Conservation (phyloP, 805 yeast species). For the Ascoidea rubescens region DNA sequence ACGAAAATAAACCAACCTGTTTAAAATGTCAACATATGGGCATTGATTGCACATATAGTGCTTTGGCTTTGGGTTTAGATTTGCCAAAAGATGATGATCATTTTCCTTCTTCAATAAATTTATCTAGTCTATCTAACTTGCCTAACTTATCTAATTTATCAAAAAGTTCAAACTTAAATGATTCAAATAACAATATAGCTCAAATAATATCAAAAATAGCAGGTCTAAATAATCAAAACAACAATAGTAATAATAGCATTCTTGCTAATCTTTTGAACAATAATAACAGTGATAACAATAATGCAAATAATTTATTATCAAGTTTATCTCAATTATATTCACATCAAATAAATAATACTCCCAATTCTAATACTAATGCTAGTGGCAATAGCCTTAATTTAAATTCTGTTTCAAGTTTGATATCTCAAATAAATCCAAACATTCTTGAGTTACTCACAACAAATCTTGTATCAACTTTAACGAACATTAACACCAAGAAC, state of each 20-base stretch:
- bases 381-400: no score
- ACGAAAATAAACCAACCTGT: slow-evolving; percentile 72
- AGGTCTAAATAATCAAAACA: not conserved
- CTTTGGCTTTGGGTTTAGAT: slow-evolving; percentile 3
- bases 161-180: no score
- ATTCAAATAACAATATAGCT: not conserved
- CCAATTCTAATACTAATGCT: not conserved
- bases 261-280: not conserved
- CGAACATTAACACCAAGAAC: no score
- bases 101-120: not conserved
- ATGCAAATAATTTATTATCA: not conserved
- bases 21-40: slow-evolving; percentile 69
- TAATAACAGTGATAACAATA: not conserved
- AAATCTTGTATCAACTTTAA: no score
- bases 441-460: not conserved
- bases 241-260: no score
- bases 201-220: not conserved
- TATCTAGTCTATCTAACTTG: no score
- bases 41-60: slow-evolving; percentile 54
- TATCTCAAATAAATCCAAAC: not conserved
- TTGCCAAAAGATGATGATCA: not conserved
- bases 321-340: not conserved
- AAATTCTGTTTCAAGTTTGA: no score
- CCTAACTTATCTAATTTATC: no score
- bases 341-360: not conserved